Evolutionary conservation across 441 rosid species (phyloP).

Genomic region (Populus hybrid): DNA sequence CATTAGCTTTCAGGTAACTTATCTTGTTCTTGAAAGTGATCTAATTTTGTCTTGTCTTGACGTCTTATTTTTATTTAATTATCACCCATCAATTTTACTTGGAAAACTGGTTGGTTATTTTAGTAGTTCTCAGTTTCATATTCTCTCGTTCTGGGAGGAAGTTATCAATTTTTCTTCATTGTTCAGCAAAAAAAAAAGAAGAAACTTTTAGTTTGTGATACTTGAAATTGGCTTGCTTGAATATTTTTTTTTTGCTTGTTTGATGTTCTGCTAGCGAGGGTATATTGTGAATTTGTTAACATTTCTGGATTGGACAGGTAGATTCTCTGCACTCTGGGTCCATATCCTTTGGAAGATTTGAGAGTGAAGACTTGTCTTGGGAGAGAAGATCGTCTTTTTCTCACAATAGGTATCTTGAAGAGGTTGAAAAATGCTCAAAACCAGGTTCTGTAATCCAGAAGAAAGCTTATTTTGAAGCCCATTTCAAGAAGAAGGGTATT

Average conservation of each 20-base stretch:
- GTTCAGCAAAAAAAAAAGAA: not conserved
- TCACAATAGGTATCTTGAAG: slow-evolving; percentile 84
- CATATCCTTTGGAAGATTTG: slow-evolving; percentile 86
- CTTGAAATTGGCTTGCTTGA: not conserved
- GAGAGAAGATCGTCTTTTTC: slow-evolving; percentile 81
- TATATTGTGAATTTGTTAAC: slow-evolving; percentile 2
- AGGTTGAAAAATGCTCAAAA: slow-evolving; percentile 80
- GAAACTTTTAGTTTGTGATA: not conserved
- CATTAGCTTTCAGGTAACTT: slow-evolving; percentile 47
- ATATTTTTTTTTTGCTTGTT: not conserved
- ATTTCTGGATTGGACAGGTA: slow-evolving; percentile 37
- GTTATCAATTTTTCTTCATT: not conserved
- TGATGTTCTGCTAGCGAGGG: not conserved
- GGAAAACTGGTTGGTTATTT: no score
- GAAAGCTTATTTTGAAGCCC: slow-evolving; percentile 81
- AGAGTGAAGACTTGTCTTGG: slow-evolving; percentile 69
- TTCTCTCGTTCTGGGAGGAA: not conserved
- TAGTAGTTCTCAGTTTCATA: no score
- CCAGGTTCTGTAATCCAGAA: slow-evolving; percentile 80
- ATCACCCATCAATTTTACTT: not conserved
- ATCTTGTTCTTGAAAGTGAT: not conserved
- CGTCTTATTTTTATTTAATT: not conserved
- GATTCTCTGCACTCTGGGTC: slow-evolving; percentile 78
- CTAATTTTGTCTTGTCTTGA: not conserved
- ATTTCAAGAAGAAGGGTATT: slow-evolving; percentile 71